Evolutionary conservation across 2,329 filamentous ascomycete genomes (phyloP), one percentile per base, ranked within the genome.

Genomic region (Claviceps cyperi): DNA sequence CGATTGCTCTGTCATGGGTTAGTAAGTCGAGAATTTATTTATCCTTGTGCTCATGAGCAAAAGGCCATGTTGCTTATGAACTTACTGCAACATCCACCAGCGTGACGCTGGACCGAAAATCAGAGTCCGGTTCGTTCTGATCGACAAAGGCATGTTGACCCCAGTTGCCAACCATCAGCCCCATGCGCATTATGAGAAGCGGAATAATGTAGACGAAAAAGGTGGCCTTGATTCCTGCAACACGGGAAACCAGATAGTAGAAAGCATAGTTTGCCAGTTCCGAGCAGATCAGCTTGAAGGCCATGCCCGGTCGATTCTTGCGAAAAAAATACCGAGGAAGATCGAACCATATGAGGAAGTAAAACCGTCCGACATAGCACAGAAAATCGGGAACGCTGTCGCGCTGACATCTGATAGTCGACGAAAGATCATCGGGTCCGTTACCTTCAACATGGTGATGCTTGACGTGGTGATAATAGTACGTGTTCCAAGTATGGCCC

Each of bases 401-500:
- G 5, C 86, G 76, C 61, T 89, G 83, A 63, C 86, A 90, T 14
- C 82, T 75, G 38, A 91, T 75, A 0, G 86, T 91, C 0, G 83
- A 84, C 1, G 81, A 86, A 0, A 89, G 71, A 59, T 91, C 86
- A 45, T 82, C 75, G 0, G 84, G 84, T 0, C 86, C 86, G 58
- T 91, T 91, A 54, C 80, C 83, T 66, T 90, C 86, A 50, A 90
- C 80, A 56, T 91, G 86, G 60, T 91, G 86, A 60, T 89, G 84
- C 69, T 91, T 91, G 60, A 90, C 84, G 59, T 91, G 86, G 61
- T 91, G 86, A 60, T 88, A 90, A 62, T 77, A 91, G 67, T 91
- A 91, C 2, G 81, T 83, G 66, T 91, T 87, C 84, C 84, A 89
- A 0, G 85, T 89, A 60, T 91, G 86, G 11, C 86, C 86, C 77